Evolutionary conservation across 2,329 filamentous ascomycete genomes (phyloP).

Genomic region (Madurella mycetomatis): DNA sequence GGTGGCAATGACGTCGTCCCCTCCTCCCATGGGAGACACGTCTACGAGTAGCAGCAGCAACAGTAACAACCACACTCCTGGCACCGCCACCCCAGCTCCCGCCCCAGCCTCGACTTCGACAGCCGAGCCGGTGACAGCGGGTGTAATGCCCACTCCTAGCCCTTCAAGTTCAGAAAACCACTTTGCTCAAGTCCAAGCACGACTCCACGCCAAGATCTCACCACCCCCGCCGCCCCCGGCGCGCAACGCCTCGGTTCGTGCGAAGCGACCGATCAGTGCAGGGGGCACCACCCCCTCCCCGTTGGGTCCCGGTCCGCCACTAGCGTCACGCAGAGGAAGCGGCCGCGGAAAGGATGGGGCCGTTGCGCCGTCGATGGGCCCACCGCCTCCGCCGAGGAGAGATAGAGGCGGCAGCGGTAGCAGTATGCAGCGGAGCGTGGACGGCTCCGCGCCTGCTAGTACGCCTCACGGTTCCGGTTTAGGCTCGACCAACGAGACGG

Average conservation of each 20-base stretch:
- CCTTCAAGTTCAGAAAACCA: background rate
- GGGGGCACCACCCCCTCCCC: background rate
- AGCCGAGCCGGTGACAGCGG: background rate
- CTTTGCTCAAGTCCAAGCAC: background rate
- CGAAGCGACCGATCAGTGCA: constrained; percentile 41
- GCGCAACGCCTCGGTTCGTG: constrained; percentile 32
- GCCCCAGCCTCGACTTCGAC: background rate
- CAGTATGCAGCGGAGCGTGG: background rate
- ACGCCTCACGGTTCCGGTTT: too few relatives aligned
- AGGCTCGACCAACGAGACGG: too few relatives aligned
- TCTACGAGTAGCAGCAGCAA: constrained; percentile 20
- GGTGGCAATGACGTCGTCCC: background rate
- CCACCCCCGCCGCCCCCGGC: constrained; percentile 36
- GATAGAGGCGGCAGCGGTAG: constrained; percentile 20
- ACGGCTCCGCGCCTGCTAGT: too few relatives aligned
- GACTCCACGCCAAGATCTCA: constrained; percentile 25
- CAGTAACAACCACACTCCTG: constrained; percentile 4
- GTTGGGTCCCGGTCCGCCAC: constrained; percentile 21
- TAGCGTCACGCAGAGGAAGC: constrained; percentile 32
- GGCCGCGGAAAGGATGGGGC: background rate
- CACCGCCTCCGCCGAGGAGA: background rate
- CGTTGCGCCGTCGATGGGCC: background rate
- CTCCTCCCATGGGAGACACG: background rate
- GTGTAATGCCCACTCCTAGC: background rate
- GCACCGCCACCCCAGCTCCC: background rate